These are phyloP conservation scores for Sistotremastrum suecicum DNA, from an alignment of 768 basidiomycete species.

Conservation along the genomic window DNA sequence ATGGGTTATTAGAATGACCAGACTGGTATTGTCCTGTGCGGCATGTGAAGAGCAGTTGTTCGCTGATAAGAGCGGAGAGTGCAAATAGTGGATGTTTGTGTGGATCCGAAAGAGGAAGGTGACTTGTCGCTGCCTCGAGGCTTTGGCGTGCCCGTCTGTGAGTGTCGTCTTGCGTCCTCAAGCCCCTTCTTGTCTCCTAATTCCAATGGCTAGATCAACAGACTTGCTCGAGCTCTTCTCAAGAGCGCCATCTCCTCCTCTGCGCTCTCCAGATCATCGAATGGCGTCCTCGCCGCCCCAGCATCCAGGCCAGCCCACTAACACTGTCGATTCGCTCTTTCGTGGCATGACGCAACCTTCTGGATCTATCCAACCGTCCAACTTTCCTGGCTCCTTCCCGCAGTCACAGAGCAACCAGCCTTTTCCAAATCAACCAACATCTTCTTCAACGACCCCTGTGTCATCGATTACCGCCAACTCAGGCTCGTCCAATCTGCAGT, in stretches of 20 bases:
- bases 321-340: constrained; percentile 56
- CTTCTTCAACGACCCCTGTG: constrained; percentile 29
- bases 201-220: too few relatives aligned
- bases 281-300: constrained; percentile 25
- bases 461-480: constrained; percentile 27
- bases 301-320: constrained; percentile 25
- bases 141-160: neutral
- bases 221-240: too few relatives aligned
- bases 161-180: neutral
- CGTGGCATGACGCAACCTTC: constrained; percentile 31
- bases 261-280: constrained; percentile 2
- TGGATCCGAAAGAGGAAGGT: constrained; percentile 59
- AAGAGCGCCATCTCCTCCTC: too few relatives aligned
- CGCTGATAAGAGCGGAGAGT: too few relatives aligned
- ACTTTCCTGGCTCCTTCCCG: neutral
- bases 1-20: too few relatives aligned
- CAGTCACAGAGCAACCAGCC: too few relatives aligned
- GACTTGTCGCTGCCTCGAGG: constrained; percentile 8
- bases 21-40: too few relatives aligned
- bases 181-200: too few relatives aligned
- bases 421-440: constrained; percentile 9
- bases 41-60: too few relatives aligned
- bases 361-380: constrained; percentile 19
- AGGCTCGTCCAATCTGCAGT: constrained; percentile 22
- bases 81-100: neutral